phyloP scores from a whole-genome alignment of 345 rosid species.

The Alliaria petiolata region DNA sequence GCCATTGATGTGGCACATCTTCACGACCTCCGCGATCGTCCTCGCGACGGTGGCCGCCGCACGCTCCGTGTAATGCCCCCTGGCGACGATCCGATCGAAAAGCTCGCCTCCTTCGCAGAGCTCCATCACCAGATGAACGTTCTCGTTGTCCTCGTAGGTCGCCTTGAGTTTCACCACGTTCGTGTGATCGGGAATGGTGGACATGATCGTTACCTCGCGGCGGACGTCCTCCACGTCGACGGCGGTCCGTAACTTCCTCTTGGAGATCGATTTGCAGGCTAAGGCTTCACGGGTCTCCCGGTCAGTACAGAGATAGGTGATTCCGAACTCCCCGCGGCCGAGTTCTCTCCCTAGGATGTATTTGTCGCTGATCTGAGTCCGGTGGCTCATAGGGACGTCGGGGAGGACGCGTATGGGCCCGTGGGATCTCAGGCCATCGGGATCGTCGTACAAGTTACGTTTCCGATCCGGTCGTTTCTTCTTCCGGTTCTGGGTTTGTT shows the following conservation, averaged over 20 bases:
- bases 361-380: conserved; percentile 78
- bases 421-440: conserved; percentile 39
- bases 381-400: conserved; percentile 63
- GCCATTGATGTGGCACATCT: conserved; percentile 87
- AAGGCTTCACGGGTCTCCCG: conserved; percentile 66
- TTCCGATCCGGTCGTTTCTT: conserved; percentile 34
- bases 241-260: conserved; percentile 83
- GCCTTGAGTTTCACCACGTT: conserved; percentile 86
- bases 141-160: conserved; percentile 85
- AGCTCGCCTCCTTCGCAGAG: conserved; percentile 95
- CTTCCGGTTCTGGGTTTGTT: conserved; percentile 29
- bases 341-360: conserved; percentile 83
- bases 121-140: conserved; percentile 96
- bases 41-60: conserved; percentile 84
- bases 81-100: conserved; percentile 91
- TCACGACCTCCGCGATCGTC: conserved; percentile 84
- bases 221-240: conserved; percentile 88
- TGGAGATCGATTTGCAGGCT: conserved; percentile 92
- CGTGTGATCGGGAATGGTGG: conserved; percentile 74
- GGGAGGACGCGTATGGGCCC: conserved; percentile 76
- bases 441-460: conserved; percentile 40
- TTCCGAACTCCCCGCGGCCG: conserved; percentile 94
- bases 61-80: conserved; percentile 92
- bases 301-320: conserved; percentile 89
- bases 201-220: conserved; percentile 91